Percentiles rank a stretch among this genome's conserved stretches.
These are phyloP conservation scores for Spirogloea muscicola DNA, from an alignment of 139 green algal genomes.

Conservation along the genomic window DNA sequence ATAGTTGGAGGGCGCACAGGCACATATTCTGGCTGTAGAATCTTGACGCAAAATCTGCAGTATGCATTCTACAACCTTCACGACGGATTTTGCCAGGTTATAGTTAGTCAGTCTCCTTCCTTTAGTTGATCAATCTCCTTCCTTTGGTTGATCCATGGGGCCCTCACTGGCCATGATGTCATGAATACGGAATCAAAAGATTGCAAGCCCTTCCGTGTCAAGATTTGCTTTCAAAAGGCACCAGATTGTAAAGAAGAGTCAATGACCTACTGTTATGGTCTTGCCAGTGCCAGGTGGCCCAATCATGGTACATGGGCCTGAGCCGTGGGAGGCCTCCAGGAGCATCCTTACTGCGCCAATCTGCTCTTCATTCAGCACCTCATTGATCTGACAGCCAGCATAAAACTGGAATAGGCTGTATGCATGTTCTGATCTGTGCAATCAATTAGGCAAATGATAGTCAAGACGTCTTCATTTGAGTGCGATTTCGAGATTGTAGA, in stretches of 20 bases:
- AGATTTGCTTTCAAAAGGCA: not conserved
- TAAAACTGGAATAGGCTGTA: too few relatives aligned
- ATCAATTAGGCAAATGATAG: too few relatives aligned
- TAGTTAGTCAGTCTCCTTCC: too few relatives aligned
- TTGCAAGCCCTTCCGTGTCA: not conserved
- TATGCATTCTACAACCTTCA: slow-evolving; percentile 7
- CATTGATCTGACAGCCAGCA: slow-evolving; percentile 28
- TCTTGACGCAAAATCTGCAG: slow-evolving; percentile 6
- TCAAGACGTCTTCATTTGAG: too few relatives aligned
- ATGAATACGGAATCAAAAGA: not conserved
- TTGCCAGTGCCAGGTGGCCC: slow-evolving; percentile 50
- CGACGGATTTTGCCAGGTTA: too few relatives aligned
- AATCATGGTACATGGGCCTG: slow-evolving; percentile 42
- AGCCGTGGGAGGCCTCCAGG: slow-evolving; percentile 11
- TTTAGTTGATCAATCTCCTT: too few relatives aligned
- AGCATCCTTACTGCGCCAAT: slow-evolving; percentile 18
- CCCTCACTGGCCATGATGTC: too few relatives aligned
- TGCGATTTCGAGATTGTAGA: too few relatives aligned
- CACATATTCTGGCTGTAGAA: slow-evolving; percentile 9
- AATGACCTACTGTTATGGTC: slow-evolving; percentile 41
- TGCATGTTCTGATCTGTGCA: too few relatives aligned
- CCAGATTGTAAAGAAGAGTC: not conserved
- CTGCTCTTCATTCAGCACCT: slow-evolving; percentile 37
- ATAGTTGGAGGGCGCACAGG: slow-evolving; percentile 31
- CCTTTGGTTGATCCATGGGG: too few relatives aligned